Evolutionary conservation across 768 basidiomycete species (phyloP), one percentile per base, ranked within the genome.

Genomic region (Strobilomyces confusus): DNA sequence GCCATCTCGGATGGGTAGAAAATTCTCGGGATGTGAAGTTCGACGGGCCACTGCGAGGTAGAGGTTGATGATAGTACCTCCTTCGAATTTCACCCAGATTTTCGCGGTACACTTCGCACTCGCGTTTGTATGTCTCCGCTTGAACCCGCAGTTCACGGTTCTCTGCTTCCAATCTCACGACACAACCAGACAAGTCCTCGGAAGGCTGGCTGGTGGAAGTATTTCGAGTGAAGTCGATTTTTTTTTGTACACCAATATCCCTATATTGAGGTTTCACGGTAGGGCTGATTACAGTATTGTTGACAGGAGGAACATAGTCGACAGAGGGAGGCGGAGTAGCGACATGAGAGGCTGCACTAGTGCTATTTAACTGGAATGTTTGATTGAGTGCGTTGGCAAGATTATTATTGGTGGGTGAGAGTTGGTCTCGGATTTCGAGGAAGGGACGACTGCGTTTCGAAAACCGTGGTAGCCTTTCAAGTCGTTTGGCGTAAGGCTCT

Each of bases 311-410:
- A 1, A 37, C 29, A 43, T 50, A 12, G 37, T 56, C 41, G 26
- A 11, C 22, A 44, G 49, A 44, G 33, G 17, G 51, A n/a, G 49
- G 30, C 42, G 54, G 58, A 52, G 45, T 42, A 49, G 40, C n/a
- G 13, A 50, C 42, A 52, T 25, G 38, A 42, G 54, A 32, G 36
- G 57, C 11, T 47, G 55, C 46, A 55, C 54, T 44, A 46, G 55
- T 58, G 29, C 53, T 45, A 55, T 69, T 68, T 11, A 48, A 45
- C 54, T 56, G 58, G 15, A 68, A 68, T 37, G 66, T 69, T n/a
- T 55, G 55, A 49, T 68, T 68, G 22, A 68, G 58, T 41, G 67
- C 66, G 6, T 49, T 59, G 47, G 63, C 59, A 42, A 69, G 62
- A 9, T 48, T 9, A 42, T 42, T 17, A 44, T 56, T 59, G 26